Conservation (phyloP, 2,329 filamentous ascomycete genomes). For the Ophiocordyceps robertsii region DNA sequence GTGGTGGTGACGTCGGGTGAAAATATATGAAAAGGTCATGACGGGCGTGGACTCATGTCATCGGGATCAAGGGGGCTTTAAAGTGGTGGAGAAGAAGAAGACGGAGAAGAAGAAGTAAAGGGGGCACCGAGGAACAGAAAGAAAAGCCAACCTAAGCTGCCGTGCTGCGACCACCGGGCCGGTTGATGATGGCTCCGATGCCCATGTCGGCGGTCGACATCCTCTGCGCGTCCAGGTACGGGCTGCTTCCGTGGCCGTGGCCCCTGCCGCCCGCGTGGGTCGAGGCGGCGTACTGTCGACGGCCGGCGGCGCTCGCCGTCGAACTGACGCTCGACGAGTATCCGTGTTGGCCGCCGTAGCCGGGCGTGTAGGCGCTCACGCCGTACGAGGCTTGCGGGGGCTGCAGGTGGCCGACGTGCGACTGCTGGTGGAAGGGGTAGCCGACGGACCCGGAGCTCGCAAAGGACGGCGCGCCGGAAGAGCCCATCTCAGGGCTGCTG, state of each 20-base stretch:
- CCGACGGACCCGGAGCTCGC: conserved; percentile 7
- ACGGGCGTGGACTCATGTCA: background rate
- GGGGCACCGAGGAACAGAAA: background rate
- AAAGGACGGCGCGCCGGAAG: conserved; percentile 9
- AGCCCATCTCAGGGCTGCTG: conserved; percentile 39
- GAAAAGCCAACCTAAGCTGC: background rate
- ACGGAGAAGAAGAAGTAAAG: background rate
- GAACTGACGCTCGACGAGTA: conserved; percentile 44
- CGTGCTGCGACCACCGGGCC: conserved; percentile 20
- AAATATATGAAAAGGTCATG: background rate
- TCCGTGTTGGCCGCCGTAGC: conserved; percentile 18
- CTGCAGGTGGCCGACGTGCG: conserved; percentile 12
- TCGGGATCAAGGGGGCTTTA: background rate
- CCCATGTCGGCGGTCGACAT: conserved; percentile 47
- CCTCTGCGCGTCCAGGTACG: conserved; percentile 33
- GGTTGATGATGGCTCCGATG: conserved; percentile 45
- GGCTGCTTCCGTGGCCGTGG: conserved; percentile 21
- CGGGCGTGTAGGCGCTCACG: conserved; percentile 5
- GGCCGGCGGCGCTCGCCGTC: conserved; percentile 17
- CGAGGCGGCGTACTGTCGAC: conserved; percentile 17
- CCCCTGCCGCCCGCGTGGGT: conserved; percentile 5
- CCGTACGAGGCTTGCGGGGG: conserved; percentile 7
- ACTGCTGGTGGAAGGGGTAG: conserved; percentile 14
- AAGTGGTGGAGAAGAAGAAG: conserved; percentile 1
- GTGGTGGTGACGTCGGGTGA: too few relatives aligned